Conservation (phyloP, 768 basidiomycete genomes). For the Phanerodontia chrysosporium region DNA sequence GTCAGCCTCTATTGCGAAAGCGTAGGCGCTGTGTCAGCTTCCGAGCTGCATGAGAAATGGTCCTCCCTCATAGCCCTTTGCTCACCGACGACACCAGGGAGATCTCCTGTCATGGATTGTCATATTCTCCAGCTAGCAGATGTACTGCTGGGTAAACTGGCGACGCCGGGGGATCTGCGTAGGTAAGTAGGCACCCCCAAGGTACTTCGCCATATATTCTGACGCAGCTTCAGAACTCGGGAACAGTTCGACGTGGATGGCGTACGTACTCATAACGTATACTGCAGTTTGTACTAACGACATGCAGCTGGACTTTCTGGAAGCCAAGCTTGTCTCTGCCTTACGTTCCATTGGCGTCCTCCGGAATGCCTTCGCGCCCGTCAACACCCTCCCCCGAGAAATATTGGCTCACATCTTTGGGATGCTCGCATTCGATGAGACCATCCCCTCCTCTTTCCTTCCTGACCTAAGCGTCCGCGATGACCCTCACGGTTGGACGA, state of each 20-base stretch:
- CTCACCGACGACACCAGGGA: not conserved
- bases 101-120: not conserved
- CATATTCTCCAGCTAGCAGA: not conserved
- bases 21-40: not conserved
- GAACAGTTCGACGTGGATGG: constrained; percentile 4
- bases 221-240: not conserved
- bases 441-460: constrained; percentile 5
- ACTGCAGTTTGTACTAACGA: not conserved
- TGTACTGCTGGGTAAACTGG: not conserved
- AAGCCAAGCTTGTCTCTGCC: not conserved
- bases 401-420: constrained; percentile 8
- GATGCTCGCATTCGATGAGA: not conserved
- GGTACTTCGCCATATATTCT: not conserved
- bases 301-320: constrained; percentile 6
- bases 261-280: not conserved
- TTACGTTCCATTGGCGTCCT: constrained; percentile 4
- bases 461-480: not conserved
- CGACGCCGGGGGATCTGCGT: not conserved
- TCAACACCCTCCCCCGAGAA: constrained; percentile 12
- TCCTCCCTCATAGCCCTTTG: not conserved
- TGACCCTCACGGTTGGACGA: constrained; percentile 5
- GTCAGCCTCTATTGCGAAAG: not conserved
- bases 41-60: not conserved
- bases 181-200: constrained; percentile 1
- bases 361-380: constrained; percentile 12